Evolutionary conservation across 306 rosid species (phyloP), one percentile per base, ranked within the genome.

Genomic region (Medicago lupulina): DNA sequence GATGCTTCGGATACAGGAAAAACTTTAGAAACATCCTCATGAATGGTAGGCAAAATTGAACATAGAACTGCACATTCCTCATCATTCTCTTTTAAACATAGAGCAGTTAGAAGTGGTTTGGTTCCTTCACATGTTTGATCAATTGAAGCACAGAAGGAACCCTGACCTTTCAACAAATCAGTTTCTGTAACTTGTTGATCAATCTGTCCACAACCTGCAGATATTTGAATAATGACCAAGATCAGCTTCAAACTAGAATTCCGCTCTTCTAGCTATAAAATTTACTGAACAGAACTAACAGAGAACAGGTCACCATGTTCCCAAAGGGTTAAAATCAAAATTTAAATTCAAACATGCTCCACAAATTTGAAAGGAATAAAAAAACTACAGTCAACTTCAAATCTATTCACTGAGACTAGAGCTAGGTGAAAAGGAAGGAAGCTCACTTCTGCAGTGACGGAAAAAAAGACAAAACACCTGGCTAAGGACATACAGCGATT

Each of bases 161-260:
- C 77, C 46, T 71, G 77, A 74, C 8, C 75, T 75, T 71, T 85
- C 64, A 66, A 67, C 59, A 86, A 85, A 62, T 65, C 59, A 47
- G 67, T 75, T 76, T 81, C 88, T 70, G 68, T 79, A 74, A 79
- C 68, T 77, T 67, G 88, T 73, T 77, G 88, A 75, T 82, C 83
- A 71, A 73, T 85, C 68, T 78, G 73, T 66, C 82, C 76, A 53
- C 70, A 58, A 58, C 85, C 97, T 89, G 90, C 86, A 55, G 74
- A 62, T 68, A 43, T 80, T 82, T 80, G 74, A 70, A 49, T 67
- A 76, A 63, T 54, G 47, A 64, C 58, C 51, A 76, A 81, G 70
- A 43, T 61, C 54, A 66, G 54, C 66, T 77, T 79, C 15, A 73
- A 57, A 68, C 66, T 7, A 44, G 49, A 70, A 62, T 23, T 74